Evolutionary conservation across 768 basidiomycete genomes (phyloP).

Genomic region (Leucogyrophana mollusca): DNA sequence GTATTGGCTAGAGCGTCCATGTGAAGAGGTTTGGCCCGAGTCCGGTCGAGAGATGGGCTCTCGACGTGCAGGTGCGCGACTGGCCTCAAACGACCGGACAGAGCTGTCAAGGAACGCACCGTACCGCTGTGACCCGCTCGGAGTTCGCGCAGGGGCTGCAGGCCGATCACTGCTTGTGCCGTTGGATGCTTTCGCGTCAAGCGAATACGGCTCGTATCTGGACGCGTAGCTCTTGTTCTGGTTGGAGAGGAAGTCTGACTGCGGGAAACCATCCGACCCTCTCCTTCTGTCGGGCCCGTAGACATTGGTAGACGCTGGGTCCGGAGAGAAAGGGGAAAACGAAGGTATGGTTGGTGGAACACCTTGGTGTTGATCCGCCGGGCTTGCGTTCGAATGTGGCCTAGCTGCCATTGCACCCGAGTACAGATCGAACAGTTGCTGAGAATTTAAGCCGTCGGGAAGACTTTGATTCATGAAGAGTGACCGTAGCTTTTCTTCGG

Average conservation of each 20-base stretch:
- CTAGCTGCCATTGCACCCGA: slow-evolving; percentile 14
- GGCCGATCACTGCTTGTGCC: slow-evolving; percentile 29
- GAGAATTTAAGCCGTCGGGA: slow-evolving; percentile 11
- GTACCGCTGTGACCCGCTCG: slow-evolving; percentile 45
- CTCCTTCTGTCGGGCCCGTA: slow-evolving; percentile 36
- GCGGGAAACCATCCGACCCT: slow-evolving; percentile 33
- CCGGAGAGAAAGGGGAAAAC: slow-evolving; percentile 82
- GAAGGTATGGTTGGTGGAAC: slow-evolving; percentile 17
- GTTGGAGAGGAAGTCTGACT: slow-evolving; percentile 45
- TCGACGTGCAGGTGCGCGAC: slow-evolving; percentile 40
- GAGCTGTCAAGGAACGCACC: slow-evolving; percentile 44
- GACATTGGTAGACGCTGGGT: slow-evolving; percentile 44
- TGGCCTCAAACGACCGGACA: slow-evolving; percentile 36
- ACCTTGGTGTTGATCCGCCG: slow-evolving; percentile 15
- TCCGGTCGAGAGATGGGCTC: slow-evolving; percentile 55
- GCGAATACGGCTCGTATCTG: slow-evolving; percentile 42
- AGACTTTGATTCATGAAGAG: slow-evolving; percentile 18
- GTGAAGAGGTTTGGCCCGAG: slow-evolving; percentile 42
- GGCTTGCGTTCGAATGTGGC: slow-evolving; percentile 12
- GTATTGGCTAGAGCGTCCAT: slow-evolving; percentile 20
- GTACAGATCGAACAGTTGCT: slow-evolving; percentile 21
- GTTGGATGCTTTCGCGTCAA: slow-evolving; percentile 36
- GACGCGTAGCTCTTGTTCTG: slow-evolving; percentile 50
- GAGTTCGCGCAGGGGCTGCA: slow-evolving; percentile 44
- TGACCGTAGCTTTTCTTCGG: slow-evolving; percentile 23